Conservation (phyloP, 192 early-diverging fungal species). For the Martensiomyces pterosporus region DNA sequence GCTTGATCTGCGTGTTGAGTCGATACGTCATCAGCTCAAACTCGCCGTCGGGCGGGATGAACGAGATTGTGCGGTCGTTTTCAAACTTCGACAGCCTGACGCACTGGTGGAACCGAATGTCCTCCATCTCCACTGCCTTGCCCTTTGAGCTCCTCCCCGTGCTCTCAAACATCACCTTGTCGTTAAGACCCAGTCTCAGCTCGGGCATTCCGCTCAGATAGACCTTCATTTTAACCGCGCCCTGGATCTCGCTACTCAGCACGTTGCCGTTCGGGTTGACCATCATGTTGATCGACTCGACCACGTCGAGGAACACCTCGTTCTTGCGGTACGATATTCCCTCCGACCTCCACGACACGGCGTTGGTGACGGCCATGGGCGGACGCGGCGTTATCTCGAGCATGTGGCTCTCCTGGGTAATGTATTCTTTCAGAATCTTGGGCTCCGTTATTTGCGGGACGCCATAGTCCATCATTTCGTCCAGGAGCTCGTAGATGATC, state of each 20-base stretch:
- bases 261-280: conserved; percentile 61
- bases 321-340: conserved; percentile 72
- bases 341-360: conserved; percentile 67
- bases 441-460: conserved; percentile 86
- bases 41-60: conserved; percentile 87
- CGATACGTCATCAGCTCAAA: conserved; percentile 91
- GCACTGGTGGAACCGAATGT: conserved; percentile 89
- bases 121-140: conserved; percentile 88
- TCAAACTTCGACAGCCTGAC: conserved; percentile 84
- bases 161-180: conserved; percentile 92
- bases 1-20: conserved; percentile 78
- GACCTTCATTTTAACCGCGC: conserved; percentile 79
- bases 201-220: conserved; percentile 87
- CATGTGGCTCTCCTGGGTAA: conserved; percentile 95
- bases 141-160: conserved; percentile 68
- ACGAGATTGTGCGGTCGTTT: conserved; percentile 84
- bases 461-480: conserved; percentile 93
- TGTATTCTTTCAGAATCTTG: conserved; percentile 89
- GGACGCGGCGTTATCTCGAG: conserved; percentile 86
- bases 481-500: conserved; percentile 83
- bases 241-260: conserved; percentile 70
- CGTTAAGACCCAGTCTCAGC: conserved; percentile 77
- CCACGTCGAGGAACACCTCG: conserved; percentile 72
- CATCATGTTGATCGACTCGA: conserved; percentile 70
- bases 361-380: conserved; percentile 78